These are phyloP conservation scores for Neurospora tetrasperma DNA, from an alignment of 495 filamentous ascomycete genomes.

Conservation along the genomic window DNA sequence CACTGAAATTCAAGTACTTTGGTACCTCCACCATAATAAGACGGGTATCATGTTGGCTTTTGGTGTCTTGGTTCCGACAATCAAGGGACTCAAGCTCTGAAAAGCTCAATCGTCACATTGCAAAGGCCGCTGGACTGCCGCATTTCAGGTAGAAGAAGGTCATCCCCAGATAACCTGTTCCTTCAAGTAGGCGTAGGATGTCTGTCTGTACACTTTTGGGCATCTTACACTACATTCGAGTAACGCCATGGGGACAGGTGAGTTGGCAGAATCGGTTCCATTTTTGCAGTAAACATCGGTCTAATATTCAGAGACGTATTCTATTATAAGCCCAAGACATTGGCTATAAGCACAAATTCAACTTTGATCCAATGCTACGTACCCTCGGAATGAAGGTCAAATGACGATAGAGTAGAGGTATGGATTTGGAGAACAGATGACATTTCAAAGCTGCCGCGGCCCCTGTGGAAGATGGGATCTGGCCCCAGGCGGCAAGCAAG, in stretches of 20 bases:
- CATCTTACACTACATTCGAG: neutral
- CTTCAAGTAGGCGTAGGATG: neutral
- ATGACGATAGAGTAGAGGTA: too few relatives aligned
- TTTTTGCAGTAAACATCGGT: neutral
- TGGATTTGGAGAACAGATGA: neutral
- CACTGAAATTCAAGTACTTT: neutral
- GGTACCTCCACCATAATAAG: neutral
- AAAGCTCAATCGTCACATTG: neutral
- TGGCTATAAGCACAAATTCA: neutral
- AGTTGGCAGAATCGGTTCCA: neutral
- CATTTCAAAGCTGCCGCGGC: neutral
- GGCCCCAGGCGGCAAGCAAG: neutral
- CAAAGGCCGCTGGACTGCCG: neutral
- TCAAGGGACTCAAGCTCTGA: neutral
- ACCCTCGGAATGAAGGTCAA: neutral
- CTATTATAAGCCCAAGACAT: too few relatives aligned
- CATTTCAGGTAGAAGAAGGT: neutral
- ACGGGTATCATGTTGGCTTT: neutral
- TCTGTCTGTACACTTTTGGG: neutral
- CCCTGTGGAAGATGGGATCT: neutral
- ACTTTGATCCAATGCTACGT: neutral
- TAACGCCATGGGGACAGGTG: neutral
- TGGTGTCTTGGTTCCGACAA: neutral
- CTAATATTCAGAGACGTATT: neutral
- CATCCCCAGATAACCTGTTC: neutral